Percentiles rank a stretch among this genome's conserved stretches.
phyloP scores from a whole-genome alignment of 2,329 filamentous ascomycete species.

The Cadophora luteo-olivacea region DNA sequence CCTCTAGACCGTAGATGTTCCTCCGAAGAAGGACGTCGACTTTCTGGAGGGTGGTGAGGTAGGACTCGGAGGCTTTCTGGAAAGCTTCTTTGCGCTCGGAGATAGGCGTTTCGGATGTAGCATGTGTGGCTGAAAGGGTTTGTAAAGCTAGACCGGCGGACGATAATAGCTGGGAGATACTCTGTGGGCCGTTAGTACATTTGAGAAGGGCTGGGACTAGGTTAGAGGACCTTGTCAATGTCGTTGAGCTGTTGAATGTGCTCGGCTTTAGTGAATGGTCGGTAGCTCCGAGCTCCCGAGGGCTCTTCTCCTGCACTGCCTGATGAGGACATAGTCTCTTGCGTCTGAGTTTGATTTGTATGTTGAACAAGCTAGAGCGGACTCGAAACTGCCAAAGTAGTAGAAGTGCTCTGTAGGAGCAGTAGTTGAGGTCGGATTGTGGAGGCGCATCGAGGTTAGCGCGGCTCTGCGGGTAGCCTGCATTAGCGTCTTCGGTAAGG shows the following conservation, averaged over 20 bases:
- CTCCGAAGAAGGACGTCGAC: conserved; percentile 77
- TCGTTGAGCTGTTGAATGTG: conserved; percentile 81
- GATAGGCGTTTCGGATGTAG: conserved; percentile 23
- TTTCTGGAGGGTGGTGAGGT: conserved; percentile 75
- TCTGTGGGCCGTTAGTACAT: conserved; percentile 32
- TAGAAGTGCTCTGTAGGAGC: background rate
- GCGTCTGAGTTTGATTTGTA: background rate
- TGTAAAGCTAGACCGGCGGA: conserved; percentile 68
- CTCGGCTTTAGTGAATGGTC: conserved; percentile 72
- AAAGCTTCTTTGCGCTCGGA: conserved; percentile 52
- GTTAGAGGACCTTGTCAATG: conserved; percentile 69
- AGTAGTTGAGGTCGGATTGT: background rate
- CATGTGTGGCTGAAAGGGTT: conserved; percentile 61
- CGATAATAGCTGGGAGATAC: conserved; percentile 56
- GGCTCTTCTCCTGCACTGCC: conserved; percentile 26
- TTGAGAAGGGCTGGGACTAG: background rate
- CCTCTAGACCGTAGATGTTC: conserved; percentile 81
- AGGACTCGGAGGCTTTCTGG: conserved; percentile 66
- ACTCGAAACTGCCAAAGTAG: background rate
- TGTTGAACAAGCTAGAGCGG: background rate
- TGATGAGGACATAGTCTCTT: background rate
- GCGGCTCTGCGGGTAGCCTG: conserved; percentile 42
- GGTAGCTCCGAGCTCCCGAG: conserved; percentile 40
- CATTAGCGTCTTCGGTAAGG: conserved; percentile 35
- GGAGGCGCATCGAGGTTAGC: conserved; percentile 6